A percentile compares a stretch with the other conserved stretches of the same genome.
Evolutionary conservation across 2,329 filamentous ascomycete species (phyloP).

Genomic region (Nothophoma quercina): DNA sequence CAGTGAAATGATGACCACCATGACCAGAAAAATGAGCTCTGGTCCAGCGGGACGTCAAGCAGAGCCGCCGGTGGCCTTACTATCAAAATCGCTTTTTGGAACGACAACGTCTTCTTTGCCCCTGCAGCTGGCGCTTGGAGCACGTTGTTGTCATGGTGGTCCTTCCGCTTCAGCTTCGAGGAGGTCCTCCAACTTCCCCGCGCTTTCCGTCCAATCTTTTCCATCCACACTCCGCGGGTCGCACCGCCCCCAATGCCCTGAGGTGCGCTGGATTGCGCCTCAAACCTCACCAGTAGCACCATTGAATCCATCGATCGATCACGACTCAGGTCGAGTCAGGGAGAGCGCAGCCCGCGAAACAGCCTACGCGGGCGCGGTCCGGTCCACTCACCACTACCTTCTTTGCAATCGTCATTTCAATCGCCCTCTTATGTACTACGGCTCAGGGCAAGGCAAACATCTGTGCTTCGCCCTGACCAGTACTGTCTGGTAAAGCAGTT

Average conservation of each 20-base stretch:
- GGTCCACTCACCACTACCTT: conserved; percentile 17
- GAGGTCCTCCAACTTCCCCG: conserved; percentile 34
- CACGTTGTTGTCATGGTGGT: conserved; percentile 17
- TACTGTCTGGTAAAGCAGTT: conserved; percentile 27
- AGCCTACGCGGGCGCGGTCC: conserved; percentile 20
- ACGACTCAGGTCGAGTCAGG: conserved; percentile 7
- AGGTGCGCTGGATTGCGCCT: conserved; percentile 17
- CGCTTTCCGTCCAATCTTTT: conserved; percentile 29
- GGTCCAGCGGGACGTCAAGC: conserved; percentile 21
- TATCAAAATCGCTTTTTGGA: neutral
- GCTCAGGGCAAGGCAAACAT: conserved; percentile 26
- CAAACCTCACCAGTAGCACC: conserved; percentile 2
- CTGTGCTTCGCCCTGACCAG: conserved; percentile 36
- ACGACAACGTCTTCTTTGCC: conserved; percentile 1
- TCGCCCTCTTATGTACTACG: conserved; percentile 19
- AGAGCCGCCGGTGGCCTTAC: conserved; percentile 32
- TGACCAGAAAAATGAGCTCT: conserved; percentile 18
- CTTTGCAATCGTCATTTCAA: conserved; percentile 3
- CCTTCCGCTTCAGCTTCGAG: conserved; percentile 6
- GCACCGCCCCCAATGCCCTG: conserved; percentile 39
- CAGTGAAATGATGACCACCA: conserved; percentile 14
- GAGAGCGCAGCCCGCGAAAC: conserved; percentile 23
- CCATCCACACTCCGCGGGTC: conserved; percentile 26
- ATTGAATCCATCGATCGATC: conserved; percentile 16
- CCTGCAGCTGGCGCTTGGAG: conserved; percentile 16